These are phyloP conservation scores for Penstemon newberryi DNA, from an alignment of 257 asterid genomes.

Conservation along the genomic window DNA sequence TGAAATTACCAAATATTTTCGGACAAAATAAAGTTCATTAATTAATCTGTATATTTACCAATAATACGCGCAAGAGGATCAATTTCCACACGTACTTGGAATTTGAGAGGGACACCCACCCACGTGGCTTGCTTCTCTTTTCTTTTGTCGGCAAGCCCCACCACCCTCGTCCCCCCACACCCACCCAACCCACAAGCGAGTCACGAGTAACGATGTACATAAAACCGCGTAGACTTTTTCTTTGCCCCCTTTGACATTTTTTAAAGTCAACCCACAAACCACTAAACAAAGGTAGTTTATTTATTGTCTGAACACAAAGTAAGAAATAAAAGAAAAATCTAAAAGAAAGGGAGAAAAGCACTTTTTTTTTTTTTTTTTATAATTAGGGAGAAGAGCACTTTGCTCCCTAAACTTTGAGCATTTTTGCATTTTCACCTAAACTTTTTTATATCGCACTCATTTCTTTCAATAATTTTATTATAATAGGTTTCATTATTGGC, in stretches of 20 bases:
- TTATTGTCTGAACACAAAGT: not conserved
- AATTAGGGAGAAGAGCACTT: slow-evolving; percentile 28
- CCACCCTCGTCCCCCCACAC: slow-evolving; percentile 10
- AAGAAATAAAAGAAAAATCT: not conserved
- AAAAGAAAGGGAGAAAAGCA: slow-evolving; percentile 20
- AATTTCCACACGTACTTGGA: slow-evolving; percentile 14
- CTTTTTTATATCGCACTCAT: not conserved
- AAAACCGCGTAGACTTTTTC: slow-evolving; percentile 66
- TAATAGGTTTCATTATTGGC: no score
- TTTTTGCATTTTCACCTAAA: slow-evolving; percentile 31
- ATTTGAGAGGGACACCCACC: slow-evolving; percentile 20
- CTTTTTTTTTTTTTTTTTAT: no score
- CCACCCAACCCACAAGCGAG: no score
- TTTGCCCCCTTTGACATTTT: slow-evolving; percentile 48
- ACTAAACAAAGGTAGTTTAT: slow-evolving; percentile 6
- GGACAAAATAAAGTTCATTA: not conserved
- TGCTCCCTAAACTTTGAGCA: slow-evolving; percentile 12
- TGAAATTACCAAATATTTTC: not conserved
- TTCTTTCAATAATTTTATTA: slow-evolving; percentile 1
- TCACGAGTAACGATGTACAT: slow-evolving; percentile 33
- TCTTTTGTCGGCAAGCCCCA: slow-evolving; percentile 38
- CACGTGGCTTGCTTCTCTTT: slow-evolving; percentile 40
- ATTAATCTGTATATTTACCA: not conserved
- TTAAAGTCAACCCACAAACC: slow-evolving; percentile 45
- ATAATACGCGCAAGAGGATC: slow-evolving; percentile 23